Evolutionary conservation across 1,284 basidiomycete species (phyloP).

Genomic region (Tranzscheliella williamsii): DNA sequence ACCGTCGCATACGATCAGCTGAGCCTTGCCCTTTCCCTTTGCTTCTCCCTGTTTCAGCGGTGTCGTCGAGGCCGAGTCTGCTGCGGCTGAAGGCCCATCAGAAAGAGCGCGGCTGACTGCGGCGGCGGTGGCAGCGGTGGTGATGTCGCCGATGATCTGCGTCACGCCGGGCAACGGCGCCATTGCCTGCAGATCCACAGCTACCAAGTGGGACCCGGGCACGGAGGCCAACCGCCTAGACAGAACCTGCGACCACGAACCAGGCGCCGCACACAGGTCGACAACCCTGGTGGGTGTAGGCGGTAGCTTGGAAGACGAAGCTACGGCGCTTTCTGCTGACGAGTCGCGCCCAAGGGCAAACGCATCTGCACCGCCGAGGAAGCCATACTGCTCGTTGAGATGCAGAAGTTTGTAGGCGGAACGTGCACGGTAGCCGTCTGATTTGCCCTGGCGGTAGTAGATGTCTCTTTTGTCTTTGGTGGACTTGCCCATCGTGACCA

Average conservation of each 20-base stretch:
- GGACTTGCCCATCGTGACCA: slow-evolving; percentile 57
- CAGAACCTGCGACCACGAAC: slow-evolving; percentile 63
- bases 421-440: slow-evolving; percentile 65
- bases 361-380: slow-evolving; percentile 60
- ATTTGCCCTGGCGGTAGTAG: slow-evolving; percentile 65
- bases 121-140: slow-evolving; percentile 64
- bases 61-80: not conserved
- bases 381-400: slow-evolving; percentile 66
- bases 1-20: slow-evolving; percentile 68
- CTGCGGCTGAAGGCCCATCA: slow-evolving; percentile 3
- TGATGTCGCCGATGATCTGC: slow-evolving; percentile 67
- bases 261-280: slow-evolving; percentile 68
- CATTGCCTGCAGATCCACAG: slow-evolving; percentile 68
- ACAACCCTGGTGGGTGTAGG: slow-evolving; percentile 62
- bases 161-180: slow-evolving; percentile 66
- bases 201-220: slow-evolving; percentile 62
- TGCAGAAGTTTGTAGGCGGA: slow-evolving; percentile 67
- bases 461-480: slow-evolving; percentile 65
- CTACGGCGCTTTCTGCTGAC: not conserved
- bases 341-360: slow-evolving; percentile 28
- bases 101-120: slow-evolving; percentile 64
- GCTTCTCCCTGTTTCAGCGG: not conserved
- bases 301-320: slow-evolving; percentile 3
- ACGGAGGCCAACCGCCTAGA: slow-evolving; percentile 52
- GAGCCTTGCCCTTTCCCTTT: slow-evolving; percentile 59